phyloP scores from a whole-genome alignment of 208 protist genomes.

The Leishmania arabica region DNA sequence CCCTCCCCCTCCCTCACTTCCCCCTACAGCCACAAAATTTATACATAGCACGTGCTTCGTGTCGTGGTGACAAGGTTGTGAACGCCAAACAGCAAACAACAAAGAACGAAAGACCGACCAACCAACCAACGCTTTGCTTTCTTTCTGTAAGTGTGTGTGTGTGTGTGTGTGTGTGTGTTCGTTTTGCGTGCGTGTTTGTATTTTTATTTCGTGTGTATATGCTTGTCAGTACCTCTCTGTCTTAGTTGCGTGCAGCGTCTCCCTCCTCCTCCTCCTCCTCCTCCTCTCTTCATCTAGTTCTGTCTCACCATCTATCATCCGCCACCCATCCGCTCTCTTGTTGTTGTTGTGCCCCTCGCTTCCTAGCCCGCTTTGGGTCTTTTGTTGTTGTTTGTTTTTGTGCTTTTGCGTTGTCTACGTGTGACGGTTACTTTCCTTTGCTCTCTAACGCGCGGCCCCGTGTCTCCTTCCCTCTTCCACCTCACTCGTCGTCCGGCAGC shows the following conservation, averaged over 20 bases:
- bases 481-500: background rate
- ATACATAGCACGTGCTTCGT: constrained; percentile 1
- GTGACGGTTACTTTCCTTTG: background rate
- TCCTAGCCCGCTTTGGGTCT: too few species aligned
- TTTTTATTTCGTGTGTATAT: background rate
- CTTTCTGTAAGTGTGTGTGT: background rate
- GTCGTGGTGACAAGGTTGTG: background rate
- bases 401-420: background rate
- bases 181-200: background rate
- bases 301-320: too few species aligned
- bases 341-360: too few species aligned
- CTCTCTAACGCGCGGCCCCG: too few species aligned
- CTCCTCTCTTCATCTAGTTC: too few species aligned
- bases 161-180: background rate
- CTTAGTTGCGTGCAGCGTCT: background rate
- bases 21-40: background rate
- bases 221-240: background rate
- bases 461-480: background rate
- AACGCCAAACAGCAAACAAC: background rate
- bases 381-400: background rate
- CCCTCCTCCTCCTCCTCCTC: too few species aligned
- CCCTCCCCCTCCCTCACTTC: background rate
- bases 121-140: background rate
- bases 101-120: background rate
- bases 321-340: background rate